A percentile compares a stretch with the other conserved stretches of the same genome.
phyloP scores from a whole-genome alignment of 495 filamentous ascomycete genomes.

The Hypoxylon perforatum region DNA sequence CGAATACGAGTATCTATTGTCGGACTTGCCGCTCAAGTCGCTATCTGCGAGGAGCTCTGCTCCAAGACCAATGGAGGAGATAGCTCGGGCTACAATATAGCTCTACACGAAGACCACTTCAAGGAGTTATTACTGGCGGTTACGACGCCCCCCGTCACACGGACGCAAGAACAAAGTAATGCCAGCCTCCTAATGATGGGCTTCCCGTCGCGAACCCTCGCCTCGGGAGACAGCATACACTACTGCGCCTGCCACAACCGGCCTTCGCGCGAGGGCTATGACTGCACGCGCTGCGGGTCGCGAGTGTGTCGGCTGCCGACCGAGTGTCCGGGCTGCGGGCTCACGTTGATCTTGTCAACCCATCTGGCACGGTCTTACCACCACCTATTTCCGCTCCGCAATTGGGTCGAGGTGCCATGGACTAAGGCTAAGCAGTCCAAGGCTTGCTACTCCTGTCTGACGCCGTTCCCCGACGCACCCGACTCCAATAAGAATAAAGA shows the following conservation, averaged over 20 bases:
- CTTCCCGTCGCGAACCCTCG: conserved; percentile 92
- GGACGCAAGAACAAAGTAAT: conserved; percentile 71
- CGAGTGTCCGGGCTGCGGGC: conserved; percentile 88
- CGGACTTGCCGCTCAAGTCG: conserved; percentile 88
- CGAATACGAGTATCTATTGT: conserved; percentile 88
- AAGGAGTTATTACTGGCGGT: conserved; percentile 86
- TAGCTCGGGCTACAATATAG: conserved; percentile 80
- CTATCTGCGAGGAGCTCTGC: conserved; percentile 92
- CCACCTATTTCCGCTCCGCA: conserved; percentile 90
- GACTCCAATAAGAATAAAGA: conserved; percentile 29
- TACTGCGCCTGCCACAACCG: conserved; percentile 93
- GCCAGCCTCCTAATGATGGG: conserved; percentile 96
- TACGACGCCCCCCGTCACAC: conserved; percentile 87
- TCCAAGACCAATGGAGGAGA: conserved; percentile 83
- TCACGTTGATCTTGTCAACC: conserved; percentile 96
- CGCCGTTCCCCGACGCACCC: conserved; percentile 58
- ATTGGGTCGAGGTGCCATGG: conserved; percentile 94
- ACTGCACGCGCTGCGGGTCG: conserved; percentile 86
- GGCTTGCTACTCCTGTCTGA: conserved; percentile 66
- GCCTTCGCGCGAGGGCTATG: conserved; percentile 86
- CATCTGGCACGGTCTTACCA: conserved; percentile 95
- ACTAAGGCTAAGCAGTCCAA: conserved; percentile 64
- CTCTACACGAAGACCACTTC: conserved; percentile 88
- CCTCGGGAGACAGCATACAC: conserved; percentile 68
- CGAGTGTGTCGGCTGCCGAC: conserved; percentile 94